Percentiles rank a stretch among this genome's conserved stretches.
Conservation (phyloP, 2,329 filamentous ascomycete species). For the Fusarium sp. region DNA sequence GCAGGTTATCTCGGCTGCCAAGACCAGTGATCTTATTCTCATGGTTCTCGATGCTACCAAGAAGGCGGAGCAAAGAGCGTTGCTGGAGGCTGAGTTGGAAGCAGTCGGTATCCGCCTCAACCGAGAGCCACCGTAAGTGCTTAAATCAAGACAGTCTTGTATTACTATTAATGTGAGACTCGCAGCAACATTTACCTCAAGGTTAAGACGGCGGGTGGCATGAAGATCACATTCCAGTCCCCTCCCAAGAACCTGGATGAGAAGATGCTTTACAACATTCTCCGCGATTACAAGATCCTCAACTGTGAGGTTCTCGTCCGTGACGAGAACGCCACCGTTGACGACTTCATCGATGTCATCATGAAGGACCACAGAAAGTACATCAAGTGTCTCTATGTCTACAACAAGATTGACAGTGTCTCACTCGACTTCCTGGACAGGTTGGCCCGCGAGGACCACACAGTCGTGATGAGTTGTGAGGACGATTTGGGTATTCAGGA, state of each 20-base stretch:
- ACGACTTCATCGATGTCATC: slow-evolving; percentile 99
- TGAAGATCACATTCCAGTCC: slow-evolving; percentile 96
- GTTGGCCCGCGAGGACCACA: slow-evolving; percentile 91
- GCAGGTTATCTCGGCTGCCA: slow-evolving; percentile 97
- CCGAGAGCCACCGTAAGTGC: slow-evolving; percentile 82
- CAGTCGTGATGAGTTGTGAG: slow-evolving; percentile 97
- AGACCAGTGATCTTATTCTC: slow-evolving; percentile 96
- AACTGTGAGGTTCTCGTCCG: slow-evolving; percentile 97
- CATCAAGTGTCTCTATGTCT: slow-evolving; percentile 94
- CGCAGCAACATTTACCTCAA: slow-evolving; percentile 95
- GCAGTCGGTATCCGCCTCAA: slow-evolving; percentile 95
- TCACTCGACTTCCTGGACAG: slow-evolving; percentile 93
- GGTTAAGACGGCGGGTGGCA: slow-evolving; percentile 92
- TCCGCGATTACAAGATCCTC: slow-evolving; percentile 98
- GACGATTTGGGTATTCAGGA: slow-evolving; percentile 92
- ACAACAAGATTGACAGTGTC: slow-evolving; percentile 99
- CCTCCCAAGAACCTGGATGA: slow-evolving; percentile 94
- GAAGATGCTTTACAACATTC: slow-evolving; percentile 97
- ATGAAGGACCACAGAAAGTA: slow-evolving; percentile 99
- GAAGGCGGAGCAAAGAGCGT: slow-evolving; percentile 87
- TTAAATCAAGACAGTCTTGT: neutral
- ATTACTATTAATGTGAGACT: slow-evolving; percentile 25
- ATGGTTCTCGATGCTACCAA: slow-evolving; percentile 99
- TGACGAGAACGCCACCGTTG: slow-evolving; percentile 94
- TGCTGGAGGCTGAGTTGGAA: slow-evolving; percentile 92